Base-by-base conservation (phyloP, 306 rosid species). In the Vigna reflexopilosa region DNA sequence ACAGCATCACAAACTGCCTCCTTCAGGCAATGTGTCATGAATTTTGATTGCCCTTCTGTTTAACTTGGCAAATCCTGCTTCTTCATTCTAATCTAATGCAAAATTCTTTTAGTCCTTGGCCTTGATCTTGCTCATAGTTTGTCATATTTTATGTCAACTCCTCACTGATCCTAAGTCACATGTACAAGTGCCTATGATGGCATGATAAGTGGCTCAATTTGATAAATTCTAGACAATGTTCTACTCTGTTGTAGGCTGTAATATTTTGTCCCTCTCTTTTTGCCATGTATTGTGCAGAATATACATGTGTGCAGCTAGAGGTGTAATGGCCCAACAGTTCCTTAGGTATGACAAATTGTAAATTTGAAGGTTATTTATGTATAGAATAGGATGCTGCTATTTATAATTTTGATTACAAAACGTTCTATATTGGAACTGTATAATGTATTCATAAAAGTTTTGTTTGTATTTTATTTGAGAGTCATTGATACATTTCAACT, bases 211-310 rank as follows among this genome's bases (percentile, higher is more conserved):
- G 66, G 67, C 84, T 67, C 54, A 75, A 68, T 83, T 70, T 72
- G 38, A 69, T 71, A 67, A 73, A 70, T 73, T 70, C 81, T 83
- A 30, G 64, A 77, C 51, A 73, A 50, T 61, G 64, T 67, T 66
- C 68, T 62, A 65, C 73, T 45, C 48, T 75, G 76, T 84, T 75
- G 75, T 81, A 77, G 71, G 76, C 76, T 86, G 84, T 79, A 77
- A 51, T 76, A 75, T 70, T 62, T 54, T 65, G 49, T 80, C 20
- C 24, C 78, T 82, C 73, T 73, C n/a, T 5, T 40, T 73, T 78
- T 83, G 88, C 77, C 86, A 56, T 87, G 85, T 83, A 80, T 66
- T 82, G 87, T 83, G 76, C 75, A 82, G 70, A 82, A 83, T 83
- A 64, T 65, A 48, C 55, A 62, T 79, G 62, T 77, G 68, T 75